These are phyloP conservation scores for Larix kaempferi DNA, from an alignment of 75 land plant genomes.

Conservation along the genomic window DNA sequence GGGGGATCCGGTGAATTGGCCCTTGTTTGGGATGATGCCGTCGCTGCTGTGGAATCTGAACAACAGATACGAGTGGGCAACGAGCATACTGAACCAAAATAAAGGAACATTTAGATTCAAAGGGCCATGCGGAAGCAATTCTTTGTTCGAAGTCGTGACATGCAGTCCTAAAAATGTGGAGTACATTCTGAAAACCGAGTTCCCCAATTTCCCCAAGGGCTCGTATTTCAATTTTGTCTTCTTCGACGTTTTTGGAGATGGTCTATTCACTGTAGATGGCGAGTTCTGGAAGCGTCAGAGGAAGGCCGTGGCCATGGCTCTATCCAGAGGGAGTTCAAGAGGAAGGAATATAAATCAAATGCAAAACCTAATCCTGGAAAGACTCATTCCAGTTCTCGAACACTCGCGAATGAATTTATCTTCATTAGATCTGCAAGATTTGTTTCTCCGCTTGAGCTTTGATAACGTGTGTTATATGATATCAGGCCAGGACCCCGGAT, in stretches of 20 bases:
- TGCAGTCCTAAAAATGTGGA: slow-evolving; percentile 16
- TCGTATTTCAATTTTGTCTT: slow-evolving; percentile 10
- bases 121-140: slow-evolving; percentile 3
- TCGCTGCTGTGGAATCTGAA: slow-evolving; percentile 6
- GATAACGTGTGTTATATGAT: slow-evolving; percentile 79
- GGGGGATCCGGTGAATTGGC: slow-evolving; percentile 8
- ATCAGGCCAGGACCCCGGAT: slow-evolving; percentile 71
- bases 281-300: slow-evolving; percentile 10
- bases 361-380: slow-evolving; percentile 39
- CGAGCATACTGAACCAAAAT: not conserved
- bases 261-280: slow-evolving; percentile 24
- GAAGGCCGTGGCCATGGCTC: slow-evolving; percentile 37
- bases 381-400: slow-evolving; percentile 55
- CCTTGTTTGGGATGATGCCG: slow-evolving; percentile 23
- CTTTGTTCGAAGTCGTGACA: slow-evolving; percentile 9
- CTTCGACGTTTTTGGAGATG: slow-evolving; percentile 24
- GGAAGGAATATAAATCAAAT: slow-evolving; percentile 33
- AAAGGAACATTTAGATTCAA: slow-evolving; percentile 19
- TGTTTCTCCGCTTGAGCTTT: slow-evolving; percentile 64
- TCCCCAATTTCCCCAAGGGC: slow-evolving; percentile 28
- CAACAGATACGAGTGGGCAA: slow-evolving; percentile 16
- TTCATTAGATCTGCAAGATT: slow-evolving; percentile 51
- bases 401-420: not conserved
- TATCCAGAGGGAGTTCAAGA: slow-evolving; percentile 51
- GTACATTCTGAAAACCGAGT: slow-evolving; percentile 23